Evolutionary conservation across 108 stramenopile species (phyloP).

Genomic region (Epithemia pelagica): DNA sequence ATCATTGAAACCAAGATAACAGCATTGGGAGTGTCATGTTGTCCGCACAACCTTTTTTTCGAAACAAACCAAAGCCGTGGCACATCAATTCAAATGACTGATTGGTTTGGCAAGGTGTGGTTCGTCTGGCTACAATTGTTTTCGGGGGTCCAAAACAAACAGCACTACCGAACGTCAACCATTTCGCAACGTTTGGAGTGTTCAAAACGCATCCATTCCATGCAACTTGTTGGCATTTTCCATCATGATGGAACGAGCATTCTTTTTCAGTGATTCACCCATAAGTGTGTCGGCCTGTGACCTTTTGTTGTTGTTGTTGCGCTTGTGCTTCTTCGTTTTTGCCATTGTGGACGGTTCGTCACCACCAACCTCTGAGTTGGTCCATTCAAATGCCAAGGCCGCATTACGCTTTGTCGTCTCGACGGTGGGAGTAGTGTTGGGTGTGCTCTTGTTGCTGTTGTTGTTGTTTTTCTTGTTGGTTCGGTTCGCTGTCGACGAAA

Average conservation of each 20-base stretch:
- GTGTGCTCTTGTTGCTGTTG: too few species aligned
- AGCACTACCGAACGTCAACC: too few species aligned
- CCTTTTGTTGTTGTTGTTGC: neutral
- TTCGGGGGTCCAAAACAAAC: too few species aligned
- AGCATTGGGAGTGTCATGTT: too few species aligned
- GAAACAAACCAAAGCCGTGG: too few species aligned
- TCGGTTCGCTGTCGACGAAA: neutral
- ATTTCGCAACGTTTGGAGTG: too few species aligned
- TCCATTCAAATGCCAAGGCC: neutral
- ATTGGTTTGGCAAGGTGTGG: too few species aligned
- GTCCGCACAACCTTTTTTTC: too few species aligned
- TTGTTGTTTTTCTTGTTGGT: neutral
- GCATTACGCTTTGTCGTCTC: neutral
- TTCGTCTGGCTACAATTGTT: too few species aligned
- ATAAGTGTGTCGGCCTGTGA: too few species aligned
- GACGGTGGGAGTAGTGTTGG: neutral
- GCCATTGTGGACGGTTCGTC: neutral
- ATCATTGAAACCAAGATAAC: too few species aligned
- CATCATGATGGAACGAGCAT: neutral
- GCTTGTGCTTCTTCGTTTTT: neutral
- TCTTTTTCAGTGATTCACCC: neutral
- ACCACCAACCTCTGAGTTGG: neutral
- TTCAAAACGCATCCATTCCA: neutral
- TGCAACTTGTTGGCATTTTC: neutral
- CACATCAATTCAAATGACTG: too few species aligned